Evolutionary conservation across 2,329 filamentous ascomycete species (phyloP).

Genomic region (Monosporascus sp.): DNA sequence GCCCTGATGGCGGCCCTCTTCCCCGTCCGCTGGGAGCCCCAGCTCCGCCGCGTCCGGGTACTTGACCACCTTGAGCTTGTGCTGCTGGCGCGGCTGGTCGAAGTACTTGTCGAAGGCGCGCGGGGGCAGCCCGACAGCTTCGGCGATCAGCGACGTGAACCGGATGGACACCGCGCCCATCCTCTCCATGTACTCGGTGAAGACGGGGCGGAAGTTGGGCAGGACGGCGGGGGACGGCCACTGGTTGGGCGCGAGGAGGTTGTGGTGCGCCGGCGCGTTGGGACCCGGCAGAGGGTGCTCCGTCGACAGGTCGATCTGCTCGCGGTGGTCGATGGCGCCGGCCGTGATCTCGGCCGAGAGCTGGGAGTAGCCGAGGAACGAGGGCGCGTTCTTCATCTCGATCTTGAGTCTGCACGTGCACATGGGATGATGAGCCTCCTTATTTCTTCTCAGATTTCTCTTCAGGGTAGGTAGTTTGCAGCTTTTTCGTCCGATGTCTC

Average conservation of each 20-base stretch:
- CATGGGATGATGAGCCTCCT: neutral
- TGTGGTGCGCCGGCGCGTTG: constrained; percentile 63
- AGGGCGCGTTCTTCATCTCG: constrained; percentile 69
- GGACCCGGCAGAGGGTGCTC: constrained; percentile 62
- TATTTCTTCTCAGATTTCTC: constrained; percentile 1
- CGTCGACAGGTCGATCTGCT: constrained; percentile 83
- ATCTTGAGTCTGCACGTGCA: constrained; percentile 47
- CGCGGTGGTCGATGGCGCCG: constrained; percentile 69
- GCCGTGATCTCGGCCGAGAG: constrained; percentile 68
- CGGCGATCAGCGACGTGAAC: constrained; percentile 77
- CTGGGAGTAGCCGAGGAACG: constrained; percentile 65
- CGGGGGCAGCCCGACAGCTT: constrained; percentile 67
- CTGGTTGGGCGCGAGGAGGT: constrained; percentile 72
- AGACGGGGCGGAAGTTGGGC: constrained; percentile 62
- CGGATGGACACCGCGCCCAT: constrained; percentile 68
- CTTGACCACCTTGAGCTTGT: constrained; percentile 86
- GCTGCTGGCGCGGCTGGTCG: constrained; percentile 61
- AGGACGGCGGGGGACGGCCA: constrained; percentile 64
- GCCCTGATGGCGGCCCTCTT: constrained; percentile 42
- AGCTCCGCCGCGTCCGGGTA: constrained; percentile 69
- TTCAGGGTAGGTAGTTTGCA: neutral
- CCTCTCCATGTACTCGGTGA: constrained; percentile 67
- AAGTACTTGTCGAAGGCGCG: constrained; percentile 75
- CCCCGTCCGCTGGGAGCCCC: constrained; percentile 33
- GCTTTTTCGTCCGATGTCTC: neutral